Percentiles rank a stretch among this genome's conserved stretches.
phyloP scores from a whole-genome alignment of 106 monocot species.

The Vanilla planifolia region DNA sequence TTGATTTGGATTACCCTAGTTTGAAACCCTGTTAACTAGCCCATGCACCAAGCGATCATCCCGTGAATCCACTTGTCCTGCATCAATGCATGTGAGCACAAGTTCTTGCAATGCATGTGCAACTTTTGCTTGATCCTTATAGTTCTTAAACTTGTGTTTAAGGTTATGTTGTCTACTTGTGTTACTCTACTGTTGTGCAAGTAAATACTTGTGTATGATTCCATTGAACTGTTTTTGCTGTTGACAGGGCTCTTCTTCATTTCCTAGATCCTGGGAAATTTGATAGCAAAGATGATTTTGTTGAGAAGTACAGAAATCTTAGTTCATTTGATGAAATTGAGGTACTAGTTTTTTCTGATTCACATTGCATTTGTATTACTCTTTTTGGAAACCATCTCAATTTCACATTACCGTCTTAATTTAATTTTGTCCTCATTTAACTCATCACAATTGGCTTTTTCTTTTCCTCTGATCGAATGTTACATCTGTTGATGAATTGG shows the following conservation, averaged over 20 bases:
- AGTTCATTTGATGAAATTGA: slow-evolving; percentile 94
- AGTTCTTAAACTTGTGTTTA: no score
- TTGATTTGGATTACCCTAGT: no score
- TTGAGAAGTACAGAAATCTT: slow-evolving; percentile 94
- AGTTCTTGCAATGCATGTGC: no score
- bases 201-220: background rate
- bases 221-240: slow-evolving; percentile 7
- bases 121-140: no score
- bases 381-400: background rate
- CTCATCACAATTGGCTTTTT: background rate
- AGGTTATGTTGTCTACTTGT: no score
- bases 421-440: background rate
- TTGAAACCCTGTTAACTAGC: no score
- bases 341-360: slow-evolving; percentile 35
- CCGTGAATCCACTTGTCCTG: no score
- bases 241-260: slow-evolving; percentile 87
- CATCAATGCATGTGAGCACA: no score
- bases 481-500: background rate
- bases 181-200: background rate
- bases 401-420: background rate
- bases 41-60: no score
- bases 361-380: background rate
- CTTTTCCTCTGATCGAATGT: background rate
- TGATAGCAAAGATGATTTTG: slow-evolving; percentile 80
- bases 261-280: slow-evolving; percentile 93